A percentile compares a stretch with the other conserved stretches of the same genome.
phyloP scores from a whole-genome alignment of 208 protist species.

The Trypanosoma conorhini region DNA sequence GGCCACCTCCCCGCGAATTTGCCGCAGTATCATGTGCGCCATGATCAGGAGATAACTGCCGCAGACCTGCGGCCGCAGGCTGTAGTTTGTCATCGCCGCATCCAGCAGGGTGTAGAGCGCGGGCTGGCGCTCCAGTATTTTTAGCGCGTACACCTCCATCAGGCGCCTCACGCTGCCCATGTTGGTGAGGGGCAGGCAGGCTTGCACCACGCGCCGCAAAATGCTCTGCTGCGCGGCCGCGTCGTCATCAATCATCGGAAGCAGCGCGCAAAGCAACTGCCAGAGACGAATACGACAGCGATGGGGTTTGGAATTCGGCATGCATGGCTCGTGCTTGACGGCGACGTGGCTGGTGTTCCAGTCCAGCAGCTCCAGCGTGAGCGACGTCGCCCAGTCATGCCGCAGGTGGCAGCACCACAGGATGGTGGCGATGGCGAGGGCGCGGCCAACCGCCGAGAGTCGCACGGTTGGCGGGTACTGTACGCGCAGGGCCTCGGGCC shows the following conservation, averaged over 20 bases:
- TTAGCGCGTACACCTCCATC: constrained; percentile 87
- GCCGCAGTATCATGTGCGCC: constrained; percentile 60
- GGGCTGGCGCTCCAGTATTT: constrained; percentile 56
- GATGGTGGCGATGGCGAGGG: constrained; percentile 62
- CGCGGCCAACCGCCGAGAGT: constrained; percentile 66
- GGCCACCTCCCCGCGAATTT: constrained; percentile 30
- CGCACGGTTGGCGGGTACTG: constrained; percentile 79
- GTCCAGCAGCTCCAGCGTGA: constrained; percentile 61
- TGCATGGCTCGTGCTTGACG: constrained; percentile 80
- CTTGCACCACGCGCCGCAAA: constrained; percentile 39
- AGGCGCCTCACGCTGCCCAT: constrained; percentile 86
- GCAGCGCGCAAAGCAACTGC: constrained; percentile 80
- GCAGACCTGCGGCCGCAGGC: constrained; percentile 76
- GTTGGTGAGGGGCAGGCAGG: constrained; percentile 80
- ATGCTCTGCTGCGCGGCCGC: constrained; percentile 30
- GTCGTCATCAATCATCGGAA: constrained; percentile 44
- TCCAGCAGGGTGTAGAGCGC: constrained; percentile 53
- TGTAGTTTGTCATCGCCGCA: constrained; percentile 55
- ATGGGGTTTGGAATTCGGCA: constrained; percentile 90
- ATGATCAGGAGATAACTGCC: constrained; percentile 81
- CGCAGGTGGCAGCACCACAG: constrained; percentile 57
- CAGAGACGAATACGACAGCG: constrained; percentile 84
- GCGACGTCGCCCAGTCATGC: constrained; percentile 30
- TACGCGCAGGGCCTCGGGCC: constrained; percentile 52
- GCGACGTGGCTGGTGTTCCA: constrained; percentile 59